Evolutionary conservation across 1,284 basidiomycete genomes (phyloP).

Genomic region (Anthracocystis walkeri): DNA sequence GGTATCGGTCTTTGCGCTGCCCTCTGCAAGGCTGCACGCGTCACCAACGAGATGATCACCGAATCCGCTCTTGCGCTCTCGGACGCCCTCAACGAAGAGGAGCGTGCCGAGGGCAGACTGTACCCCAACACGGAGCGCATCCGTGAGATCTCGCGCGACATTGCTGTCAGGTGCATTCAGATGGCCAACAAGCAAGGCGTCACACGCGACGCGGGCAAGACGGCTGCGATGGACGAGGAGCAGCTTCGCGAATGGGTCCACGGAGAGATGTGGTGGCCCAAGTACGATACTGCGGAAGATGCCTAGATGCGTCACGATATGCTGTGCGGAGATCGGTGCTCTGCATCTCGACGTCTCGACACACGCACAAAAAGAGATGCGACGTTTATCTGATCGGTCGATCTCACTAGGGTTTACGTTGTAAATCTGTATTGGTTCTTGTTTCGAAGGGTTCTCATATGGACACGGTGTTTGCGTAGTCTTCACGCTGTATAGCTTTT

Average conservation of each 20-base stretch:
- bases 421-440: too few species aligned
- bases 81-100: conserved; percentile 79
- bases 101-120: conserved; percentile 72
- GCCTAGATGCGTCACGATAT: conserved; percentile 5
- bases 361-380: too few species aligned
- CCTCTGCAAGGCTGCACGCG: conserved; percentile 78
- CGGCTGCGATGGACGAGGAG: conserved; percentile 58
- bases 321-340: too few species aligned
- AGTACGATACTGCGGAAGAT: conserved; percentile 46
- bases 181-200: conserved; percentile 64
- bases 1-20: conserved; percentile 65
- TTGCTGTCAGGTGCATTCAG: conserved; percentile 62
- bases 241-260: conserved; percentile 61
- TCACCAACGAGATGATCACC: conserved; percentile 81
- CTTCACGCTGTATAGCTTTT: too few species aligned
- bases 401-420: too few species aligned
- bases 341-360: too few species aligned
- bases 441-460: too few species aligned
- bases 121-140: conserved; percentile 65
- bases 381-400: too few species aligned
- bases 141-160: conserved; percentile 61
- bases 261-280: conserved; percentile 65
- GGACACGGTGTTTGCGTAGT: too few species aligned
- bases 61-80: conserved; percentile 79
- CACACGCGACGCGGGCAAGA: conserved; percentile 61